Evolutionary conservation across 208 protist species (phyloP), one percentile per base, ranked within the genome.

Genomic region (Phytomonas francai): DNA sequence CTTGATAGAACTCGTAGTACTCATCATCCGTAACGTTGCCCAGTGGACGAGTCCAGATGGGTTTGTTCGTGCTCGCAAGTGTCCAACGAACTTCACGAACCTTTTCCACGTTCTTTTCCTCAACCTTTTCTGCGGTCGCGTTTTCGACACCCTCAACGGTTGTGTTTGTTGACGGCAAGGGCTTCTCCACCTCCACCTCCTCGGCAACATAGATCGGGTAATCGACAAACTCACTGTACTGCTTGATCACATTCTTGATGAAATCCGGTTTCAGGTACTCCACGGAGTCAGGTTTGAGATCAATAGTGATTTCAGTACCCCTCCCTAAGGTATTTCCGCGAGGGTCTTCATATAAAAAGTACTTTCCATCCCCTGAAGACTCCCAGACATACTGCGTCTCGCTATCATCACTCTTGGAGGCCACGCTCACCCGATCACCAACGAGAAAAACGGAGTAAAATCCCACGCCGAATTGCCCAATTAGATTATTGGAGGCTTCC

Each of bases 391-490:
- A 98, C 97, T 99, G 88, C 82, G 70, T 63, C 63, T 97, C 73
- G 84, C 74, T 89, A 58, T 92, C 81, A 71, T 98, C 90, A 75
- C 90, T 85, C 80, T 98, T 99, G 30, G 96, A 97, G 59, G 90
- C 80, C 11, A 99, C 99, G 7, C 80, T 86, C 59, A 99, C 98
- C 27, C 79, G 79, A 60, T 99, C 97, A 19, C 98, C 98, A 34
- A 99, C 98, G 19, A 99, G 89, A 76, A 99, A 99, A 22, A 98
- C 95, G 28, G 99, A 99, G 89, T 99, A 99, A 83, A 99, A 99
- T 76, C 99, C 99, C 31, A 99, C 99, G 85, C 99, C 99, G 76
- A 99, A 99, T 93, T 99, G 99, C 51, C 99, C 99, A 89, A 99
- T 99, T 27, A 99, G 82, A 75, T 93, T 98, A 59, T 85, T 82